Conservation (phyloP, 345 rosid genomes). For the Iberis pinnata region DNA sequence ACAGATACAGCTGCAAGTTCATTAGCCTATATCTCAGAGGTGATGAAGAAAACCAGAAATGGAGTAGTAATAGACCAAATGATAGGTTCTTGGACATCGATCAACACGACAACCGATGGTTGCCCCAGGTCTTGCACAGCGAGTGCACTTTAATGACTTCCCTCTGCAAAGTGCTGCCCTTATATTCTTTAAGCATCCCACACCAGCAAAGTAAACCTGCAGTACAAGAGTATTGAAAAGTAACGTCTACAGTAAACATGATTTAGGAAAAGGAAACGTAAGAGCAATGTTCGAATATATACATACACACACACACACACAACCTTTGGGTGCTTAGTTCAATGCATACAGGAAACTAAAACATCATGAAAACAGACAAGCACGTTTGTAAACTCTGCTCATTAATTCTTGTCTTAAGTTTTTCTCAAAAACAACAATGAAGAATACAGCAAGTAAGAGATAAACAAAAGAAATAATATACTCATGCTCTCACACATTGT, state of each 20-base stretch:
- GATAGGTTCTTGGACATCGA: slow-evolving; percentile 94
- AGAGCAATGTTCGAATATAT: too few relatives aligned
- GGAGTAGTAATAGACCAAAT: slow-evolving; percentile 57
- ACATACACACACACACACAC: too few relatives aligned
- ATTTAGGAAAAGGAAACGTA: slow-evolving; percentile 1
- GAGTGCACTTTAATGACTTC: slow-evolving; percentile 83
- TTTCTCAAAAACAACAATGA: neutral
- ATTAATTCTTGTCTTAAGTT: neutral
- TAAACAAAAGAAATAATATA: slow-evolving; percentile 7
- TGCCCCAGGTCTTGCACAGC: slow-evolving; percentile 98
- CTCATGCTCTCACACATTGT: slow-evolving; percentile 1
- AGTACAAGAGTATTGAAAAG: slow-evolving; percentile 20
- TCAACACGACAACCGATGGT: slow-evolving; percentile 99
- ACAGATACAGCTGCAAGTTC: slow-evolving; percentile 9
- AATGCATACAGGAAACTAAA: slow-evolving; percentile 7
- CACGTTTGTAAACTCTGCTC: slow-evolving; percentile 8
- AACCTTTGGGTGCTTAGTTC: too few relatives aligned
- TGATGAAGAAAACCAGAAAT: slow-evolving; percentile 9
- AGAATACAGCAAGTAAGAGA: slow-evolving; percentile 13
- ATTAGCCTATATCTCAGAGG: slow-evolving; percentile 9
- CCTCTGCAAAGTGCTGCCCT: slow-evolving; percentile 97
- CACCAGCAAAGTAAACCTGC: slow-evolving; percentile 97
- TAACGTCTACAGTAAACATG: slow-evolving; percentile 8
- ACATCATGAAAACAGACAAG: neutral
- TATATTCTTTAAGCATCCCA: slow-evolving; percentile 89